Evolutionary conservation across 495 filamentous ascomycete species (phyloP).

Genomic region (Podospora conica): DNA sequence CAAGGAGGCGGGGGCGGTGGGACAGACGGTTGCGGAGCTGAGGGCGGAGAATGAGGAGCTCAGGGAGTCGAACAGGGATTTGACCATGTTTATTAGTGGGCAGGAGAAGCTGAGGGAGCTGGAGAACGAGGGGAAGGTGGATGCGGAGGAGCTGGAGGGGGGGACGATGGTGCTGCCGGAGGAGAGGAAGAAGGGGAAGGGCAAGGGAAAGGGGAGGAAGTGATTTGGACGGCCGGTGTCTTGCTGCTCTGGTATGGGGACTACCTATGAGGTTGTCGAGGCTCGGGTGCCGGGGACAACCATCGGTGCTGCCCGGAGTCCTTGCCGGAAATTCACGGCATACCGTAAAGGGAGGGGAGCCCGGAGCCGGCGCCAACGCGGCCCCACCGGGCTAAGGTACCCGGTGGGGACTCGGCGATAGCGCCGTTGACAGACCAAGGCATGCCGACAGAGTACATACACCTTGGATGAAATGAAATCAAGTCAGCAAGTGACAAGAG

Average conservation of each 20-base stretch:
- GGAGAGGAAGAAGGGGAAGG: conserved; percentile 43
- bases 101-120: conserved; percentile 73
- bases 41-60: conserved; percentile 56
- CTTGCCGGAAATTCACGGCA: background rate
- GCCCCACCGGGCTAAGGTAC: background rate
- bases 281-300: background rate
- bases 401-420: background rate
- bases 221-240: background rate
- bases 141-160: conserved; percentile 46
- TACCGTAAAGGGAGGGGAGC: background rate
- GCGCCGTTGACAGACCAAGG: background rate
- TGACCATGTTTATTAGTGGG: conserved; percentile 82
- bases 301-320: background rate
- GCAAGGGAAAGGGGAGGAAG: conserved; percentile 14
- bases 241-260: background rate
- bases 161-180: conserved; percentile 42
- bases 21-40: conserved; percentile 48
- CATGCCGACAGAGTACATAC: background rate
- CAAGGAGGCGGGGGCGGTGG: conserved; percentile 48
- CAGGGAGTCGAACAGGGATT: conserved; percentile 80
- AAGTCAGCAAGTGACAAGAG: background rate
- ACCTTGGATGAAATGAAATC: background rate
- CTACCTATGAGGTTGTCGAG: background rate
- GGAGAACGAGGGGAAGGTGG: conserved; percentile 54
- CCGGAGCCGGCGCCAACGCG: background rate